Evolutionary conservation across 345 rosid genomes (phyloP), one percentile per base, ranked within the genome.

Genomic region (Populus deltoides): DNA sequence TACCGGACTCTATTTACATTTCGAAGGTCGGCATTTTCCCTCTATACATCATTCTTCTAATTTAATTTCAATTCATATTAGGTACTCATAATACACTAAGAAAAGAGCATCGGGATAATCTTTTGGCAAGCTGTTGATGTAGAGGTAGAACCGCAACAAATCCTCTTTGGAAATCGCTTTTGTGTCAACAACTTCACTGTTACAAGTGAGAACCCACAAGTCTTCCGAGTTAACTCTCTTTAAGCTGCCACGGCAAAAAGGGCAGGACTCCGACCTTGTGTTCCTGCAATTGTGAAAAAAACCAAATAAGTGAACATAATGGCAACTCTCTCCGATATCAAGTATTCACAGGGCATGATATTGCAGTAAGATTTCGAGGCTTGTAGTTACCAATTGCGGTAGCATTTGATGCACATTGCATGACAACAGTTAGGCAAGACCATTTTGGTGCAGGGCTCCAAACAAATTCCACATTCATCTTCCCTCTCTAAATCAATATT

Each of bases 391-490:
- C 99, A 96, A 83, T 96, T 89, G 71, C 92, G 88, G 81, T 93
- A 96, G 90, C 99, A 96, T 80, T 93, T 93, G 80, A 96, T 91
- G 91, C 99, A 93, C 97, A 96, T 93, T 39, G 94, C 90, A 81
- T 96, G 99, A 59, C 94, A 96, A 66, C 99, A 93, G 81, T 88
- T 91, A 36, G 99, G 99, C 63, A 93, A 70, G 69, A 93, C 99
- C 92, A 96, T 88, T 79, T 92, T 93, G 67, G 97, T 88, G 85
- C 98, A 96, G 53, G 97, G 95, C 88, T 91, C 98, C 79, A 96
- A 90, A 89, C 99, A 96, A 73, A 96, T 96, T 72, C 97, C 99
- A 31, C 99, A 96, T 85, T 96, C 99, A 43, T 92, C 93, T 86
- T 96, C 99, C 83, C 98, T 90, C 71, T 93, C 97, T 49, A 84